Evolutionary conservation across 2,329 filamentous ascomycete species (phyloP), one percentile per base, ranked within the genome.

Genomic region (Allantophomopsis cytisporea): DNA sequence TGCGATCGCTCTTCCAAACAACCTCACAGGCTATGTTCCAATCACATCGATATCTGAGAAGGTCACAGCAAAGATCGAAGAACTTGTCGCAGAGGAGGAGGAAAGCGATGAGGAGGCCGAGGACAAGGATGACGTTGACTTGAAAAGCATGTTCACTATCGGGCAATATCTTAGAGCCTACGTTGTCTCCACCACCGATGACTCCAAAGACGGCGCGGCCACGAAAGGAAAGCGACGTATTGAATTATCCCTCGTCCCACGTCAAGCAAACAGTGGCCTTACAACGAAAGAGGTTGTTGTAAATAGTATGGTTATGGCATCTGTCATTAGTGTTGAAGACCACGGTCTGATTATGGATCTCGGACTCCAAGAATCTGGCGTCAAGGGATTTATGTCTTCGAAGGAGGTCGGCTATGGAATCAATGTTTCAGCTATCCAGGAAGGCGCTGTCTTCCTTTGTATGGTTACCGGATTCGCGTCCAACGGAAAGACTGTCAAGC

Each of bases 311-410:
- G 65, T 96, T 15, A 93, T 96, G 70, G 89, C 87, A 2, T 81
- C 87, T 0, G 80, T 98, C 18, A 62, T 73, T 38, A 98, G 89
- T 59, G 81, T 93, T n/a, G 89, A 98, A 60, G 93, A 98, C 51
- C 88, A 94, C 54, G 91, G 91, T 45, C 72, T 91, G 42, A 75
- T 96, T 41, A 94, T 98, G 86, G 86, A 95, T 50, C 62, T 96
- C 31, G 86, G 86, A 14, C 65, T 96, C 6, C 68, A 77, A 30
- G 74, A 77, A 39, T 63, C 69, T 23, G 70, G 74, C 31, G 58
- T 88, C 39, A 80, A 78, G 46, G 91, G 84, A 2, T 98, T 98
- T 61, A 69, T 98, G 54, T 75, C 86, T 5, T 83, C 81, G 44
- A 86, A 82, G 54, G 87, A 95, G 55, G 64, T 95, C 14, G 83